Evolutionary conservation across 2,329 filamentous ascomycete species (phyloP).

Genomic region (Ilyonectria destructans): DNA sequence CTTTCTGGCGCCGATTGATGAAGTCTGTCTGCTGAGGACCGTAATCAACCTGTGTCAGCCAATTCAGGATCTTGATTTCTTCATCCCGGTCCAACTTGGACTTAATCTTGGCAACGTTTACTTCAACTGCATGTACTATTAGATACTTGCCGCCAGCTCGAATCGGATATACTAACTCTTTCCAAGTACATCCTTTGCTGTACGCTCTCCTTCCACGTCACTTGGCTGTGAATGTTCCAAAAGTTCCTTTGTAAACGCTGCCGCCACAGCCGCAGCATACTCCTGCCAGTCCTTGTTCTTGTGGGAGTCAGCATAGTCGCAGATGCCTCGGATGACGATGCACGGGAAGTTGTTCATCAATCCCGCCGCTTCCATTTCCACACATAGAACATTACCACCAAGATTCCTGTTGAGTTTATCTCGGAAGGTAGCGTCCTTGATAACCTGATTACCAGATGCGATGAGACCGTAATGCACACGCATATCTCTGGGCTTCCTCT

Average conservation of each 20-base stretch:
- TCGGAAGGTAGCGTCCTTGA: not conserved
- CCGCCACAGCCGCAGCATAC: constrained; percentile 54
- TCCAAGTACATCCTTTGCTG: too few species aligned
- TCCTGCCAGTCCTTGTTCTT: constrained; percentile 49
- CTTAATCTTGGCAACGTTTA: too few species aligned
- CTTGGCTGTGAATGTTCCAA: not conserved
- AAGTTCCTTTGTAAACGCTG: constrained; percentile 36
- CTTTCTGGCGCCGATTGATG: constrained; percentile 49
- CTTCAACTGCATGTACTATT: too few species aligned
- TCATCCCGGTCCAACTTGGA: not conserved
- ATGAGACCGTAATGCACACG: constrained; percentile 1
- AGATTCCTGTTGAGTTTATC: not conserved
- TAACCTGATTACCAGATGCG: not conserved
- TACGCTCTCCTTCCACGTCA: not conserved
- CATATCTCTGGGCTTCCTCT: constrained; percentile 1
- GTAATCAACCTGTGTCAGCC: constrained; percentile 58
- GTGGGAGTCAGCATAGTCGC: constrained; percentile 57
- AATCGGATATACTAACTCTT: too few species aligned
- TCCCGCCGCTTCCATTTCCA: too few species aligned
- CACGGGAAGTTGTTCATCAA: too few species aligned
- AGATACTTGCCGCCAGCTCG: too few species aligned
- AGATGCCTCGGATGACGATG: constrained; percentile 50
- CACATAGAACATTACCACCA: not conserved
- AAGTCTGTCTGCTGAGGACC: constrained; percentile 56
- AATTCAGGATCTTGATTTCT: constrained; percentile 47